Evolutionary conservation across 2,329 filamentous ascomycete species (phyloP), one percentile per base, ranked within the genome.

Genomic region (Scedosporium apiospermum): DNA sequence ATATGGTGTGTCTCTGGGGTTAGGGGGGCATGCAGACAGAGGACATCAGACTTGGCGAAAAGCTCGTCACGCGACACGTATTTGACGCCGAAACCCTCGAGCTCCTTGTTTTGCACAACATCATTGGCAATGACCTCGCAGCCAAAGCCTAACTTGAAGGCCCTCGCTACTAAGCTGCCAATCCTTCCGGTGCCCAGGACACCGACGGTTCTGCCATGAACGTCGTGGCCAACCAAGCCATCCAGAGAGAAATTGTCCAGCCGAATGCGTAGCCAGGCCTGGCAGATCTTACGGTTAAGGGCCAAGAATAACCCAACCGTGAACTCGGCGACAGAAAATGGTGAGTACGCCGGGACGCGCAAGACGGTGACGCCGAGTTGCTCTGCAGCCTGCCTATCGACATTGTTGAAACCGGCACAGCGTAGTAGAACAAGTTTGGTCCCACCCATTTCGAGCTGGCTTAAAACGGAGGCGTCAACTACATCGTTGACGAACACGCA

Each of bases 401-500:
- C 82, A 67, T 88, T 84, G 75, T 89, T 88, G 77, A 79, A 87
- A 62, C 87, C 87, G 1, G 87, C 87, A 72, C 87, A 89, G 60
- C 87, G 84, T 62, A 89, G 77, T 23, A 88, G 80, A 65, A 89
- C 77, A 60, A 82, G 82, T 57, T 78, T 77, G 51, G 86, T 78
- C 67, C 84, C 84, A 46, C 71, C 66, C 18, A 69, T 64, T 62
- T 79, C 74, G 6, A 88, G 79, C 0, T 75, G 73, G 18, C 75
- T 71, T 53, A 88, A 76, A 49, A 88, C 82, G 1, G 73, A 68
- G 3, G 72, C 77, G 62, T 78, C 74, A 18, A 88, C 75, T 4
- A 72, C 72, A 72, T 89, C 87, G 71, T 89, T 89, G 70, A 89
- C 87, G 67, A 89, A 89, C 67, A 83, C 82, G 72, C 86, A 89